Evolutionary conservation across 768 basidiomycete genomes (phyloP), one percentile per base, ranked within the genome.

Genomic region (Naematelia encephala): DNA sequence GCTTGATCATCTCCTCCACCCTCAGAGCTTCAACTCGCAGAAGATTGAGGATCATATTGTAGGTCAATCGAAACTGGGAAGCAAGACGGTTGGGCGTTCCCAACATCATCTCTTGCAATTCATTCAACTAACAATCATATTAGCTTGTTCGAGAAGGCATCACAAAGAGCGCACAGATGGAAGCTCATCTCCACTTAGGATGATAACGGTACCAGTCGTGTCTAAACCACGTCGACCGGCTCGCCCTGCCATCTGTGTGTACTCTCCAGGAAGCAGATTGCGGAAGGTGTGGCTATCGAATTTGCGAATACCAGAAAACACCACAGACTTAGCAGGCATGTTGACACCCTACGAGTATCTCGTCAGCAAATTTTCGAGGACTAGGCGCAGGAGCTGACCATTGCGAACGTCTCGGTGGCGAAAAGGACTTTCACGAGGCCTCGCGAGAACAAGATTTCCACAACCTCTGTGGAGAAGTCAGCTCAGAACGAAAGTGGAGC

Each of bases 1-100:
- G 83, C 77, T 98, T 98, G 74, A 99, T 98, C 96, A 99, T 99
- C 78, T 99, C 96, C 73, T 99, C 96, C 16, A 98, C 94, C 59
- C 86, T 82, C 48, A 99, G 81, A 0, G 96, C 93, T 72, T 99
- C 96, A 10, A 99, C 96, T 19, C 96, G 86, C 10, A 99, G 82
- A 39, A 99, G 80, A 73, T 99, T 99, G 60, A 99, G 79, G 61
- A 99, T 98, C 96, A 99, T 98, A 76, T 97, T 98, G 79, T 98
- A 99, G 1, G 96, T 99, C 63, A 99, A 82, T 55, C 96, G 83
- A 81, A 99, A 99, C 72, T 98, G 96, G 0, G 94, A 98, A 48
- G 87, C 85, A 16, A 99, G 83, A 75, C 92, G 92, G 56, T 88
- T 88, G 1, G 96, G 91, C 29, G 81, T 85, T n/a, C 96, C 96